phyloP scores from a whole-genome alignment of 805 yeast species.

The Candida berthetii region DNA sequence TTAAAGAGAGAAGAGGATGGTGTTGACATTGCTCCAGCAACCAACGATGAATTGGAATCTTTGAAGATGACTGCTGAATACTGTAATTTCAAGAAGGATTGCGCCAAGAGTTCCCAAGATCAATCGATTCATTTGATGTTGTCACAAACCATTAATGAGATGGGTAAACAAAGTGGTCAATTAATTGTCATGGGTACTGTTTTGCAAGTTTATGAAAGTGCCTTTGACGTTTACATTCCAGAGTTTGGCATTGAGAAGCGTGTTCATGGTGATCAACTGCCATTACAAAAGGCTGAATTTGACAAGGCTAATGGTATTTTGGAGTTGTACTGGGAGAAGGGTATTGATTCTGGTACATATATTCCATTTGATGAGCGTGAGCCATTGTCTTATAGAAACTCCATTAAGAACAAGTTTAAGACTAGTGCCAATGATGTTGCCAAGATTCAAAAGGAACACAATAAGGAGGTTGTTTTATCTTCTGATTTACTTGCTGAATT shows the following conservation, averaged over 20 bases:
- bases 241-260: slow-evolving; percentile 94
- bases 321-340: slow-evolving; percentile 89
- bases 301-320: slow-evolving; percentile 60
- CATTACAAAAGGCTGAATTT: slow-evolving; percentile 87
- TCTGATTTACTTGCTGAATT: slow-evolving; percentile 44
- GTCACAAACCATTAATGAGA: slow-evolving; percentile 76
- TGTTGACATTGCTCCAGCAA: slow-evolving; percentile 24
- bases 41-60: slow-evolving; percentile 54
- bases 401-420: slow-evolving; percentile 73
- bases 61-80: slow-evolving; percentile 82
- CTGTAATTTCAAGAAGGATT: slow-evolving; percentile 92
- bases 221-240: slow-evolving; percentile 89
- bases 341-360: slow-evolving; percentile 87
- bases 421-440: slow-evolving; percentile 73
- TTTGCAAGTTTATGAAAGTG: slow-evolving; percentile 89
- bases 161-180: slow-evolving; percentile 72
- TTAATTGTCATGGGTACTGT: slow-evolving; percentile 81
- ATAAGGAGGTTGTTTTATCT: slow-evolving; percentile 12
- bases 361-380: slow-evolving; percentile 87
- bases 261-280: slow-evolving; percentile 96
- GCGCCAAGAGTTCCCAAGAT: slow-evolving; percentile 89
- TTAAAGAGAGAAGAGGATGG: slow-evolving; percentile 26
- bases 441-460: slow-evolving; percentile 32
- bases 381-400: slow-evolving; percentile 67
- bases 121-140: slow-evolving; percentile 86